phyloP scores from a whole-genome alignment of 164 flowering plant genomes.

The Chloranthus sessilifolius region DNA sequence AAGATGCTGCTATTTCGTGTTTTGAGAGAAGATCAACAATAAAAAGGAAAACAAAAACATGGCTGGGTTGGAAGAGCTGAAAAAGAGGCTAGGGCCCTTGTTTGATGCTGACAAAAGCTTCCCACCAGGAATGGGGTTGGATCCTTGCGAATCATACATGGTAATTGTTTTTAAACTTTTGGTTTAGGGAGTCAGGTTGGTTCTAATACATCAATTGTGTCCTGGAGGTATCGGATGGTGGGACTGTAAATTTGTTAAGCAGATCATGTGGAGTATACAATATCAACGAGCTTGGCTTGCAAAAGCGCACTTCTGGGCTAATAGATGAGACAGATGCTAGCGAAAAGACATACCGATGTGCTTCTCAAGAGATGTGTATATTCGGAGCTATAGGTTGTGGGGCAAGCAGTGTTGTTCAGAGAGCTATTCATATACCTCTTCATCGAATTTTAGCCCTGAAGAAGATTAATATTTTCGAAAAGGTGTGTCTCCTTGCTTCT shows the following conservation, averaged over 20 bases:
- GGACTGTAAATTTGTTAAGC: constrained; percentile 82
- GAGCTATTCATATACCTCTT: constrained; percentile 90
- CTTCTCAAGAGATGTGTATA: constrained; percentile 93
- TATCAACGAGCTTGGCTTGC: constrained; percentile 92
- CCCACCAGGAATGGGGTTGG: constrained; percentile 46
- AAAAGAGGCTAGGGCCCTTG: constrained; percentile 80
- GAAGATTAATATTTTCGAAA: constrained; percentile 94
- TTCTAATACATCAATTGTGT: constrained; percentile 2
- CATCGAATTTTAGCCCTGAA: constrained; percentile 89
- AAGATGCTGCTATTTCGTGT: background rate
- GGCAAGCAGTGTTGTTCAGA: constrained; percentile 98
- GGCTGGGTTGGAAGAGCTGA: constrained; percentile 92
- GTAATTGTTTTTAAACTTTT: constrained; percentile 28
- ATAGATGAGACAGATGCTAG: constrained; percentile 44
- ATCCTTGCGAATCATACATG: constrained; percentile 69
- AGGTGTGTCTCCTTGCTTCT: constrained; percentile 39
- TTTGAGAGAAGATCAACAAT: constrained; percentile 2
- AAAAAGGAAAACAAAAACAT: constrained; percentile 38
- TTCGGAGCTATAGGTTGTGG: constrained; percentile 98
- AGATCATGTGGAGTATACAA: constrained; percentile 89
- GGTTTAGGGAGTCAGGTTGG: background rate
- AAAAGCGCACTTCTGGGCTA: constrained; percentile 62
- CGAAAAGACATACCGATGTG: constrained; percentile 85
- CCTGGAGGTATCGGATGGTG: constrained; percentile 82
- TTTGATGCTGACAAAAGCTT: constrained; percentile 93